phyloP scores from a whole-genome alignment of 2,329 filamentous ascomycete species.

The Scopulariopsis brevicaulis region DNA sequence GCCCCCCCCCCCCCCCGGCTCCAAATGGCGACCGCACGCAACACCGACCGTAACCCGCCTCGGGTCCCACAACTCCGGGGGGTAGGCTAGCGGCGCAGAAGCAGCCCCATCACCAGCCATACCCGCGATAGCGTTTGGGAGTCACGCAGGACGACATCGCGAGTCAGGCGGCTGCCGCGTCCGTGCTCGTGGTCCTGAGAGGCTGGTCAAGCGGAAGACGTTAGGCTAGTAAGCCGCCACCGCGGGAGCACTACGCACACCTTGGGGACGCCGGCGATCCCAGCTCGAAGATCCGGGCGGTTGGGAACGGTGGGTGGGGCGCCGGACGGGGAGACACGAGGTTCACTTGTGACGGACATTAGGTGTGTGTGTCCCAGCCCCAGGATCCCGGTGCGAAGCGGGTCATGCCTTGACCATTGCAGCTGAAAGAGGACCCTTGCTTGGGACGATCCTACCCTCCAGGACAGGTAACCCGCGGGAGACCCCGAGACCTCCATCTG shows the following conservation, averaged over 20 bases:
- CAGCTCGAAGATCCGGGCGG: background rate
- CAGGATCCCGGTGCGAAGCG: background rate
- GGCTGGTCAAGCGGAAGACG: background rate
- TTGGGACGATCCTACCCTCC: background rate
- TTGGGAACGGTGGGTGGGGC: background rate
- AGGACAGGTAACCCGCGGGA: background rate
- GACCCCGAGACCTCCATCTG: background rate
- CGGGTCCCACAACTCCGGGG: background rate
- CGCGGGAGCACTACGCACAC: background rate
- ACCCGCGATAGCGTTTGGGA: too few species aligned
- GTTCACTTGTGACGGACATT: background rate
- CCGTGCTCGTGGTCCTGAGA: too few species aligned
- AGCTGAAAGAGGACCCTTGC: background rate
- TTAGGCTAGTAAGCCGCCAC: background rate
- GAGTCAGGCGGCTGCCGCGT: too few species aligned
- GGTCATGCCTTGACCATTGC: background rate
- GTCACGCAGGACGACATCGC: too few species aligned
- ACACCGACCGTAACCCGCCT: background rate
- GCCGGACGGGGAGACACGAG: background rate
- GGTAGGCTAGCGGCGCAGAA: background rate
- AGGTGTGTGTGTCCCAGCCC: background rate
- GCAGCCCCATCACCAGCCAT: background rate
- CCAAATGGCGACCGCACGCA: background rate
- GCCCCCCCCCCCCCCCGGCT: too few species aligned
- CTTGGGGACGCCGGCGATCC: background rate